Conservation (phyloP, 495 filamentous ascomycete genomes). For the Monascus purpureus region DNA sequence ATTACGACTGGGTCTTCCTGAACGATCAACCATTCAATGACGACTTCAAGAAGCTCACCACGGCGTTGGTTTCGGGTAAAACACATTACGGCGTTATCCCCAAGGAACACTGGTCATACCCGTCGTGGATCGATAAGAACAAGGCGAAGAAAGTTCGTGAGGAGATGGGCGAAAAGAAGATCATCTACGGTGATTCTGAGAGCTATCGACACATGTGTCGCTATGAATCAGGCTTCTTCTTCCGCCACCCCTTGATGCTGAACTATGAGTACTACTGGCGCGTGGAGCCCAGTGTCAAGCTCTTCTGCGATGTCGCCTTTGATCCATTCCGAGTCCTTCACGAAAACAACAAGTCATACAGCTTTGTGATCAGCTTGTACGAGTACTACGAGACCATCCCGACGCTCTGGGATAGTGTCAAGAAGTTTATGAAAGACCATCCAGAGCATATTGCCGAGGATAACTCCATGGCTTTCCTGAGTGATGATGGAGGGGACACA, state of each 20-base stretch:
- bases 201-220: slow-evolving; percentile 93
- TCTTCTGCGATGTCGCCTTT: slow-evolving; percentile 73
- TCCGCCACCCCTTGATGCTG: slow-evolving; percentile 65
- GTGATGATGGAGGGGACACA: slow-evolving; percentile 72
- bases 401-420: slow-evolving; percentile 84
- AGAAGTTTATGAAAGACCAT: slow-evolving; percentile 77
- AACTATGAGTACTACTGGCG: slow-evolving; percentile 92
- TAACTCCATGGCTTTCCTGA: slow-evolving; percentile 85
- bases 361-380: slow-evolving; percentile 78
- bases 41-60: slow-evolving; percentile 83
- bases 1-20: slow-evolving; percentile 99
- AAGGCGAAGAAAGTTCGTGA: slow-evolving; percentile 67
- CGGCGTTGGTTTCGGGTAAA: slow-evolving; percentile 74
- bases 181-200: slow-evolving; percentile 89
- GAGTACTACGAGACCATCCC: slow-evolving; percentile 95
- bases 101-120: slow-evolving; percentile 82
- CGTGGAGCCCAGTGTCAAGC: slow-evolving; percentile 77
- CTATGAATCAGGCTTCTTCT: slow-evolving; percentile 89
- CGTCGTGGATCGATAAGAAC: slow-evolving; percentile 72
- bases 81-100: slow-evolving; percentile 80
- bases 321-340: slow-evolving; percentile 82
- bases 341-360: slow-evolving; percentile 82
- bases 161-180: slow-evolving; percentile 71
- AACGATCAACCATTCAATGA: slow-evolving; percentile 91
- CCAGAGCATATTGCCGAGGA: slow-evolving; percentile 74